Conservation (phyloP, 441 rosid genomes). For the Jatropha podagrica region DNA sequence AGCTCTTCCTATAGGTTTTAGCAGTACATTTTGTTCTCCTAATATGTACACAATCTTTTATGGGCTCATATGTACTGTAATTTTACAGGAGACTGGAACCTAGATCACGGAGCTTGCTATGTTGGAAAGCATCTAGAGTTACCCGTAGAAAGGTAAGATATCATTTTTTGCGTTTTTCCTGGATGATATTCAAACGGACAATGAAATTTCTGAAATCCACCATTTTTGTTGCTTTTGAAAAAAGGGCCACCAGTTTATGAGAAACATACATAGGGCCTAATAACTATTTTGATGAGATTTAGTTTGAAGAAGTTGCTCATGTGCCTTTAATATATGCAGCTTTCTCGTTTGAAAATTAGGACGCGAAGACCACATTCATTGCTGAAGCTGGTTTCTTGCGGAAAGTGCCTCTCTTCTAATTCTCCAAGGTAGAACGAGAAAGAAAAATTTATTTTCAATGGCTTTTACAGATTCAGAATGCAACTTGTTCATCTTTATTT, state of each 20-base stretch:
- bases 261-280: not conserved
- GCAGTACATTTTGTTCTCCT: not conserved
- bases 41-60: not conserved
- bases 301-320: slow-evolving; percentile 10
- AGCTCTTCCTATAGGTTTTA: not conserved
- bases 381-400: slow-evolving; percentile 79
- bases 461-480: slow-evolving; percentile 22
- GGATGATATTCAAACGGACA: not conserved
- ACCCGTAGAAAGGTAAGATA: slow-evolving; percentile 72
- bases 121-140: slow-evolving; percentile 82
- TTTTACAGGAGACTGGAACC: slow-evolving; percentile 87
- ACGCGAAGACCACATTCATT: slow-evolving; percentile 57
- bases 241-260: not conserved
- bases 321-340: slow-evolving; percentile 41
- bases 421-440: slow-evolving; percentile 54
- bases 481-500: slow-evolving; percentile 10
- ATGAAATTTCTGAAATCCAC: not conserved
- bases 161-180: slow-evolving; percentile 5
- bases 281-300: not conserved
- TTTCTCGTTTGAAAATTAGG: slow-evolving; percentile 71
- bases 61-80: slow-evolving; percentile 17
- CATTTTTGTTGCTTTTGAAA: not conserved
- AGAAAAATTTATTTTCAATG: slow-evolving; percentile 17
- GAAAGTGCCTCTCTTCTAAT: slow-evolving; percentile 68
- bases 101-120: slow-evolving; percentile 82